Percentiles rank a stretch among this genome's conserved stretches.
phyloP scores from a whole-genome alignment of 306 rosid genomes.

The Malus sieversii region DNA sequence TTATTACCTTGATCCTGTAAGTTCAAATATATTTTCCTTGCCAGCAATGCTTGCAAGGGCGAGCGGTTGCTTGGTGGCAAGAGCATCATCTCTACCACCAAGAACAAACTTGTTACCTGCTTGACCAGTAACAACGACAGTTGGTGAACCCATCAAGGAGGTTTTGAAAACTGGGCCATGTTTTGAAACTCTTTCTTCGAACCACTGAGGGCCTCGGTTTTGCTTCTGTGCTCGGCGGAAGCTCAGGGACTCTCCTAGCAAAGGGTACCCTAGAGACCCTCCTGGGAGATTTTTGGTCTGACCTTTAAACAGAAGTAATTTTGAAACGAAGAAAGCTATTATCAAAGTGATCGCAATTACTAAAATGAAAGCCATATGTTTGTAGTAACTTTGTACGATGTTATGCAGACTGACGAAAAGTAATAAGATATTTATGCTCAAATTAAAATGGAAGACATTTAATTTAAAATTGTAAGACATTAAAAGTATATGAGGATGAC shows the following conservation, averaged over 20 bases:
- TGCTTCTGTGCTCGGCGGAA: constrained; percentile 29
- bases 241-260: constrained; percentile 44
- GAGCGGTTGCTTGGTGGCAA: constrained; percentile 35
- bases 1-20: constrained; percentile 37
- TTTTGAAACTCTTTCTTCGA: constrained; percentile 35
- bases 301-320: constrained; percentile 19
- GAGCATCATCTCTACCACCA: constrained; percentile 31
- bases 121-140: constrained; percentile 33
- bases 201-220: constrained; percentile 39
- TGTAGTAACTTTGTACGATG: too few species aligned
- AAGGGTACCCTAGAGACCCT: constrained; percentile 55
- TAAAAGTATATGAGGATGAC: too few species aligned
- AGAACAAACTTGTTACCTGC: constrained; percentile 41
- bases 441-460: too few species aligned
- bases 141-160: constrained; percentile 42
- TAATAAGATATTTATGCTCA: too few species aligned
- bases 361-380: constrained; percentile 14
- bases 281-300: constrained; percentile 34
- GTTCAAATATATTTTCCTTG: constrained; percentile 31
- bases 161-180: constrained; percentile 44
- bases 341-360: constrained; percentile 26
- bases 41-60: constrained; percentile 28
- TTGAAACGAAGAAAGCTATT: constrained; percentile 27
- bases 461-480: too few species aligned
- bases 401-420: neutral